These are phyloP conservation scores for Rhododendron molle DNA, from an alignment of 148 eudicot genomes.

Conservation along the genomic window DNA sequence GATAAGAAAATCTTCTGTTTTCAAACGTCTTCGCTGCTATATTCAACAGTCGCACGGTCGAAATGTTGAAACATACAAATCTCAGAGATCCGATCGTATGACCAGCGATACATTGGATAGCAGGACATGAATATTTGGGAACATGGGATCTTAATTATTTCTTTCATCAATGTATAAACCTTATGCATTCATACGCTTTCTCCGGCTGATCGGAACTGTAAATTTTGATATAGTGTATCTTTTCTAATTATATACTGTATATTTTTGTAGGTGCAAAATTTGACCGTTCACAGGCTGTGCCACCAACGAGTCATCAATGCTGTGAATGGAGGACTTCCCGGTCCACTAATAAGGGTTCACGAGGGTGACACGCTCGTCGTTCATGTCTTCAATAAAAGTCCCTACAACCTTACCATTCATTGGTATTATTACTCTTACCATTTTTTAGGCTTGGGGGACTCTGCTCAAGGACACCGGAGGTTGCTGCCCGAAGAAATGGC, in stretches of 20 bases:
- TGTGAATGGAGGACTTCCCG: conserved; percentile 53
- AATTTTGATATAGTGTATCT: neutral
- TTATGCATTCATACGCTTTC: neutral
- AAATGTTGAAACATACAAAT: too few relatives aligned
- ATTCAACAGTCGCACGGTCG: too few relatives aligned
- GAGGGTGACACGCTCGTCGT: conserved; percentile 59
- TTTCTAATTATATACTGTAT: neutral
- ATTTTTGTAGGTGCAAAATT: conserved; percentile 33
- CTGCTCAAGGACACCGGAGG: too few relatives aligned
- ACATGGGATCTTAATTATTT: neutral
- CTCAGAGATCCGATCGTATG: too few relatives aligned
- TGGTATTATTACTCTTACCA: conserved; percentile 28
- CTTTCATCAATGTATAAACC: neutral
- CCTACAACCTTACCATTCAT: conserved; percentile 54
- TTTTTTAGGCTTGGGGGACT: too few relatives aligned
- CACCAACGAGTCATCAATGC: conserved; percentile 31
- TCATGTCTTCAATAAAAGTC: conserved; percentile 49
- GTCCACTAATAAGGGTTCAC: conserved; percentile 41
- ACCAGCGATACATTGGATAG: too few relatives aligned
- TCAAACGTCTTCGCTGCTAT: neutral
- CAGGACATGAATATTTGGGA: too few relatives aligned
- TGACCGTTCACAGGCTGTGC: conserved; percentile 37
- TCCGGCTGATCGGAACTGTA: neutral
- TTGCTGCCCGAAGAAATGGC: too few relatives aligned
- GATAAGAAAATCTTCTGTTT: neutral